A percentile compares a stretch with the other conserved stretches of the same genome.
Conservation (phyloP, 2,329 filamentous ascomycete genomes). For the Plenodomus tracheiphilus region DNA sequence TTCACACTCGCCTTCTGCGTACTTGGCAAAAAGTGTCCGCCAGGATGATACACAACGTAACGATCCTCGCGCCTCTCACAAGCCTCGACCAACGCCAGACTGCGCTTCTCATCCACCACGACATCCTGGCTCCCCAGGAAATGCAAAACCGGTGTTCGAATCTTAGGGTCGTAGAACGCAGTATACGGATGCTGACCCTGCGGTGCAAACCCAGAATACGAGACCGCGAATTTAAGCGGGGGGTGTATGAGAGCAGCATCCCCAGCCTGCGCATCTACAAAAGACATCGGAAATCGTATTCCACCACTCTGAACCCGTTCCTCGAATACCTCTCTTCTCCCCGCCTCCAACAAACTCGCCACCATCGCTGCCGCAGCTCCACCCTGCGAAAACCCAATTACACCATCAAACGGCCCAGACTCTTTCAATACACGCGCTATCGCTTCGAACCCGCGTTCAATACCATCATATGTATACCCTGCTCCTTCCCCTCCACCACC, state of each 20-base stretch:
- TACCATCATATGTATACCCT: slow-evolving; percentile 61
- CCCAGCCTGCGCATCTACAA: slow-evolving; percentile 34
- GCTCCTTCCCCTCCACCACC: slow-evolving; percentile 14
- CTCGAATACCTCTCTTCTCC: slow-evolving; percentile 54
- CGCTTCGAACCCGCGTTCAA: slow-evolving; percentile 68
- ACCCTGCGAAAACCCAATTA: slow-evolving; percentile 43
- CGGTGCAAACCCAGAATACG: slow-evolving; percentile 77
- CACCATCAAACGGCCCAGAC: slow-evolving; percentile 43
- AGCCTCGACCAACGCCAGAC: slow-evolving; percentile 66
- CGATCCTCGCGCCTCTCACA: slow-evolving; percentile 58
- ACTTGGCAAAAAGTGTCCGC: slow-evolving; percentile 84
- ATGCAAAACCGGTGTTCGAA: slow-evolving; percentile 78
- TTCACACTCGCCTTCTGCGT: slow-evolving; percentile 78
- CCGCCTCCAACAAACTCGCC: slow-evolving; percentile 69
- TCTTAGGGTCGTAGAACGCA: slow-evolving; percentile 74
- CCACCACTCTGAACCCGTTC: slow-evolving; percentile 43
- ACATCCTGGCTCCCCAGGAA: slow-evolving; percentile 83
- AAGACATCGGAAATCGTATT: slow-evolving; percentile 55
- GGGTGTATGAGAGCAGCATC: slow-evolving; percentile 48
- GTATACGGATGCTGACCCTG: slow-evolving; percentile 61
- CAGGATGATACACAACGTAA: slow-evolving; percentile 71
- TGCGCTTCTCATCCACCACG: slow-evolving; percentile 80
- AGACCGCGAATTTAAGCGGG: slow-evolving; percentile 70
- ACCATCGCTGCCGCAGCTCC: slow-evolving; percentile 70
- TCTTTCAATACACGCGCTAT: slow-evolving; percentile 55